Evolutionary conservation across 441 rosid genomes (phyloP), one percentile per base, ranked within the genome.

Genomic region (Jatropha multifida): DNA sequence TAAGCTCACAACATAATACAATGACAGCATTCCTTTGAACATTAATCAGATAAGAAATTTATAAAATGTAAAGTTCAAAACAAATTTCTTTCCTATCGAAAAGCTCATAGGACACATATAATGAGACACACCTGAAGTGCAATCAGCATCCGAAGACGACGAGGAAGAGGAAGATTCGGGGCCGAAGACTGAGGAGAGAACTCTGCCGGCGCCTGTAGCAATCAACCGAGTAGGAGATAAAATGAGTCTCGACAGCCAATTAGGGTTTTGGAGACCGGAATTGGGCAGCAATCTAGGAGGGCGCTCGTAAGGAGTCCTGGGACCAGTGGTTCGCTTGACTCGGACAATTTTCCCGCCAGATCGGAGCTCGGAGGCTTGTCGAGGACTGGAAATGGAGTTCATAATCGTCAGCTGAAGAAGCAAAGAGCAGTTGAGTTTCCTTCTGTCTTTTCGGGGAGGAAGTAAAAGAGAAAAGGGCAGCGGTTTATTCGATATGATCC

Each of bases 221-320:
- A 92, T 85, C 75, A 85, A 61, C 72, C 92, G 94, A 70, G 99
- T 88, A 5, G 97, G 99, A 52, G 90, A 88, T 42, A 82, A 81
- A 81, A 94, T 77, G 81, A 87, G 85, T 79, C 83, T 88, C 73
- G 97, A 89, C 73, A 95, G 84, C 99, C 99, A 95, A 84, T 85
- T 93, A 88, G 97, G 94, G 92, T 85, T 90, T 80, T 81, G 81
- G 41, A 76, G 78, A 68, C 78, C 58, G 76, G 78, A 76, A 55
- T 78, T 51, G 61, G 80, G 84, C 60, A 17, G 4, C 67, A 82
- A 20, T 32, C 18, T 51, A 44, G 74, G 52, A 13, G 73, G 91
- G 0, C 98, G 87, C 61, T 87, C 94, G 74, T 91, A 93, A 26
- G 98, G 98, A 72, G 88, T 86, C 66, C 76, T 68, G 42, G 80